Evolutionary conservation across 768 basidiomycete species (phyloP), one percentile per base, ranked within the genome.

Genomic region (Amanita rimosa): DNA sequence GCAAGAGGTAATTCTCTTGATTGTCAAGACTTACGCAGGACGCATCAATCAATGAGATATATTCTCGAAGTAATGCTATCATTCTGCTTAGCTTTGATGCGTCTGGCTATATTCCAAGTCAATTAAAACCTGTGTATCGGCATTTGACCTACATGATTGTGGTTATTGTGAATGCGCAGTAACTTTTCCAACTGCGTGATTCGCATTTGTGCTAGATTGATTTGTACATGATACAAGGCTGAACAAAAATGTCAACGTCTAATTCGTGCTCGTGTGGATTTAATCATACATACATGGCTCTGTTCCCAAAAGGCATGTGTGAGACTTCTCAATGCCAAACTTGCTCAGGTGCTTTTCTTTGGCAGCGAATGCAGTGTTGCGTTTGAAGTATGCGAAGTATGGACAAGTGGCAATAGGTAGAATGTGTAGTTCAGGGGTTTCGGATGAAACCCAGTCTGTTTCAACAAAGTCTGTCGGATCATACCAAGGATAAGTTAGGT

Each of bases 261-360:
- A 14, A 37, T n/a, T 36, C 45, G 10, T n/a, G 14, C 1, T 17
- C 2, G 21, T 3, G 10, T 16, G 17, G 10, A 6, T 35, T 22
- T 14, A 14, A 21, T 31, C 9, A 14, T 8, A 66, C 81, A 57
- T 58, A 87, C 87, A 77, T 14, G 76, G 72, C 63, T 83, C 79
- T 55, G 78, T 74, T 10, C 85, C 85, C 24, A 93, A 73, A 37
- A 85, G 68, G 62, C 92, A 97, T 0, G 72, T 69, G 60, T 98
- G 94, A 2, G 89, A 83, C 37, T 77, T 66, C 62, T 98, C 94
- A 27, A 74, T 67, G 1, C 93, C 94, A 59, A 98, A 98, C 64
- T 93, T 95, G 57, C 75, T 83, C 33, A 64, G 64, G 51, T 73
- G 71, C 3, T 64, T 60, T 24, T 70, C 65, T 35, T 65, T 67